These are phyloP conservation scores for Macrophomina phaseolina DNA, from an alignment of 2,329 filamentous ascomycete genomes.

Conservation along the genomic window DNA sequence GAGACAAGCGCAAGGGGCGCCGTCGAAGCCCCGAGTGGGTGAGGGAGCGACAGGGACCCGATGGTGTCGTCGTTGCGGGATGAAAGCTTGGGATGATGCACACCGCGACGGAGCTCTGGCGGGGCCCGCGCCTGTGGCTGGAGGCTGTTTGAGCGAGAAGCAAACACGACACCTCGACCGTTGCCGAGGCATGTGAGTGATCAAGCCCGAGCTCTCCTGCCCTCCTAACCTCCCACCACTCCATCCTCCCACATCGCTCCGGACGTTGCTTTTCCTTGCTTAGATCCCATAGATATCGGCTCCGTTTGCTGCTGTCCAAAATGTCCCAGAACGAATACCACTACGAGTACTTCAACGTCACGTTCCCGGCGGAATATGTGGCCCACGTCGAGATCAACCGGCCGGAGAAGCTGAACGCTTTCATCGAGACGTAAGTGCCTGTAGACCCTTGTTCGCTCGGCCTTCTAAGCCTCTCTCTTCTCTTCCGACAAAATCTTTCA, in stretches of 20 bases:
- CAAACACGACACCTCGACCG: not conserved
- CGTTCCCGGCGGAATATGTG: conserved; percentile 73
- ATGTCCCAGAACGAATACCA: conserved; percentile 40
- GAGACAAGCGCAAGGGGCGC: not conserved
- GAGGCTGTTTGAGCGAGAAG: not conserved
- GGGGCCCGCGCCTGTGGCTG: conserved; percentile 1
- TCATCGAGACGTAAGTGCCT: conserved; percentile 64
- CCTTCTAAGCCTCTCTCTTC: too few species aligned
- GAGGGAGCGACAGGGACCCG: not conserved
- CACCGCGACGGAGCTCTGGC: conserved; percentile 6
- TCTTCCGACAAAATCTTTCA: too few species aligned
- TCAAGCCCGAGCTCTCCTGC: conserved; percentile 3
- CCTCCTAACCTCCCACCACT: not conserved
- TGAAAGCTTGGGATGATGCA: not conserved
- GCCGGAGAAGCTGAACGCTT: conserved; percentile 85
- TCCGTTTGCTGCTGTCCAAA: not conserved
- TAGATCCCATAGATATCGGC: not conserved
- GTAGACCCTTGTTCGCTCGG: too few species aligned
- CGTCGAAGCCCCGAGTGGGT: not conserved
- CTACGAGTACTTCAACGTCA: conserved; percentile 74
- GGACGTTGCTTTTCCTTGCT: not conserved
- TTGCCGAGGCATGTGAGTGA: conserved; percentile 26
- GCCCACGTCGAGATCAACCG: conserved; percentile 94
- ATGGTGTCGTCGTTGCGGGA: not conserved
- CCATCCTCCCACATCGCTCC: not conserved